A percentile compares a stretch with the other conserved stretches of the same genome.
Conservation (phyloP, 2,329 filamentous ascomycete species). For the Biscogniauxia sp. region DNA sequence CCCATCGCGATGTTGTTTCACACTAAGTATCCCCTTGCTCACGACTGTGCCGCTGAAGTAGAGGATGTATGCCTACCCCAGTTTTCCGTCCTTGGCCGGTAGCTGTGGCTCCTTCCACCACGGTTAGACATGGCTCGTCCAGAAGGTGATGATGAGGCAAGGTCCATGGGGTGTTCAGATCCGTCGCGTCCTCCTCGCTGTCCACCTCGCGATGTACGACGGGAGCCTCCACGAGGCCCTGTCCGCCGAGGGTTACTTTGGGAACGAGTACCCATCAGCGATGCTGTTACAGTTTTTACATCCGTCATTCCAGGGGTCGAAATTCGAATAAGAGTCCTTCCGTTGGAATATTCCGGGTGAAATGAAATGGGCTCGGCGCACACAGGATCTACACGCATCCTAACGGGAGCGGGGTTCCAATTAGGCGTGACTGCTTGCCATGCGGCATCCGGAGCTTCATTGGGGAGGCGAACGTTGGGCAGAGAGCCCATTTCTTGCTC, state of each 20-base stretch:
- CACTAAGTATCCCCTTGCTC: background rate
- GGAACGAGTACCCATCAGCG: background rate
- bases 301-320: constrained; percentile 41
- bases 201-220: constrained; percentile 16
- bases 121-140: constrained; percentile 14
- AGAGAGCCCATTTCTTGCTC: constrained; percentile 77
- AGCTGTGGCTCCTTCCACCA: constrained; percentile 11
- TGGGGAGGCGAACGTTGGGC: constrained; percentile 68
- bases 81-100: constrained; percentile 18
- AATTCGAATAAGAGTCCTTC: constrained; percentile 43
- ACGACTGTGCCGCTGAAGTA: constrained; percentile 16
- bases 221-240: constrained; percentile 18
- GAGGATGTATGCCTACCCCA: constrained; percentile 14
- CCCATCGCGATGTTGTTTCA: background rate
- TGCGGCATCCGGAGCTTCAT: constrained; percentile 57
- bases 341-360: constrained; percentile 36
- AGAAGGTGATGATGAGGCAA: constrained; percentile 5
- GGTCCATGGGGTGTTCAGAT: constrained; percentile 15
- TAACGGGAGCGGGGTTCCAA: constrained; percentile 53
- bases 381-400: constrained; percentile 48
- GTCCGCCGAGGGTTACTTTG: constrained; percentile 23
- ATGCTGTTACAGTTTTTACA: constrained; percentile 34
- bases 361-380: constrained; percentile 45
- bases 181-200: constrained; percentile 20
- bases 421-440: constrained; percentile 59